phyloP scores from a whole-genome alignment of 768 basidiomycete genomes.

The Amanita polypyramis region DNA sequence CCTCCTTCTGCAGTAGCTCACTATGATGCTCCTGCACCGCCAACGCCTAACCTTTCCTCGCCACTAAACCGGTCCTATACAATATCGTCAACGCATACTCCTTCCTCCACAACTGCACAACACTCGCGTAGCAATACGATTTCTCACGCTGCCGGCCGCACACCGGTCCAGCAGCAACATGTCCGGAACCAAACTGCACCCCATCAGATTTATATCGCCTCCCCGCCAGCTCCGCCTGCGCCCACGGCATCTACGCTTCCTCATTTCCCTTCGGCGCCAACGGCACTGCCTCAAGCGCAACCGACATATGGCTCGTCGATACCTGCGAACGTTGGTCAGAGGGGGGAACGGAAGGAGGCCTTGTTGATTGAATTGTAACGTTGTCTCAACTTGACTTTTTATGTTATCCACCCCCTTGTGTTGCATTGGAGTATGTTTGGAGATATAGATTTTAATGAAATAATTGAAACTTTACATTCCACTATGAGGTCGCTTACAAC shows the following conservation, averaged over 20 bases:
- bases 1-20: background rate
- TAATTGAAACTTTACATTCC: no score
- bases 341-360: constrained; percentile 59
- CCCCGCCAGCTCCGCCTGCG: constrained; percentile 16
- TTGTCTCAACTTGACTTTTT: no score
- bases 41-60: background rate
- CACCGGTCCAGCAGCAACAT: constrained; percentile 16
- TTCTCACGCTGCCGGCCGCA: constrained; percentile 7
- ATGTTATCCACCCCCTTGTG: no score
- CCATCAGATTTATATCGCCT: constrained; percentile 9
- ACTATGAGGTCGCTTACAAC: no score
- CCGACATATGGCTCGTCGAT: constrained; percentile 39
- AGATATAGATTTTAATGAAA: background rate
- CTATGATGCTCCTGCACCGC: background rate
- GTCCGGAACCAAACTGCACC: constrained; percentile 1
- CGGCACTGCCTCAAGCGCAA: constrained; percentile 41
- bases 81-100: constrained; percentile 12
- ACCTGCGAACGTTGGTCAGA: constrained; percentile 36
- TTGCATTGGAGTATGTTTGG: no score
- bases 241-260: constrained; percentile 31
- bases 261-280: constrained; percentile 58
- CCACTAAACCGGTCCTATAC: background rate
- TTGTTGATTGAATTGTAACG: constrained; percentile 42
- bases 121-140: constrained; percentile 25
- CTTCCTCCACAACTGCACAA: constrained; percentile 13